phyloP scores from a whole-genome alignment of 148 eudicot genomes.

The Rhododendron henanense region DNA sequence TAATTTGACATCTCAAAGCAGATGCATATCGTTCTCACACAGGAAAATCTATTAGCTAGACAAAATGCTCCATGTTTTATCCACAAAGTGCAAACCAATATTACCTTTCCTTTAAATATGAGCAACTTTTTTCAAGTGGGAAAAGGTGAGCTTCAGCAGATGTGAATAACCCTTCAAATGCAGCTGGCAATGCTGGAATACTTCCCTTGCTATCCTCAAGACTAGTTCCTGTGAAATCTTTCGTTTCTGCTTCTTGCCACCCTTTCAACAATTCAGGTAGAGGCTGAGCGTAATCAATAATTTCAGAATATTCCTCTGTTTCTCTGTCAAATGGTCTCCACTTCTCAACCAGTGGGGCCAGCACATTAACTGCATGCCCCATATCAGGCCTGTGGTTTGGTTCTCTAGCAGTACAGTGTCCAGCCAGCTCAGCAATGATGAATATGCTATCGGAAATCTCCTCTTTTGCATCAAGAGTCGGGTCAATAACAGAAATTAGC shows the following conservation, averaged over 20 bases:
- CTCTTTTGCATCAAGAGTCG: conserved; percentile 39
- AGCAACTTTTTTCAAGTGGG: not conserved
- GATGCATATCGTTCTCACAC: not conserved
- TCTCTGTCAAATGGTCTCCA: conserved; percentile 65
- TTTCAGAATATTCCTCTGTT: conserved; percentile 31
- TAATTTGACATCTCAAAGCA: not conserved
- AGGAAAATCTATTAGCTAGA: not conserved
- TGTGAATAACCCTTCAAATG: conserved; percentile 64
- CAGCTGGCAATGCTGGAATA: conserved; percentile 58
- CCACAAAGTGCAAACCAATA: not conserved
- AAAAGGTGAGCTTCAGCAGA: conserved; percentile 46
- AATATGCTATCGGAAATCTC: conserved; percentile 40
- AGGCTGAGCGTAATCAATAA: conserved; percentile 34
- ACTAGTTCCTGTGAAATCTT: conserved; percentile 24
- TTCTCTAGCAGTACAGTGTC: conserved; percentile 75
- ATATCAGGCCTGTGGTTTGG: conserved; percentile 80
- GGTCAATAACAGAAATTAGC: conserved; percentile 55
- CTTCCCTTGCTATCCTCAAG: conserved; percentile 58
- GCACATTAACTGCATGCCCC: conserved; percentile 64
- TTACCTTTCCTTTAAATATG: not conserved
- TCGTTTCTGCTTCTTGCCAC: conserved; percentile 51
- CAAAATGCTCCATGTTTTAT: not conserved
- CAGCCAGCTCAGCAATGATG: conserved; percentile 56
- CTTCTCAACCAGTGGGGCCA: conserved; percentile 48
- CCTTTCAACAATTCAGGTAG: conserved; percentile 52